Conservation (phyloP, 2,329 filamentous ascomycete species). For the Fusarium anguioides region DNA sequence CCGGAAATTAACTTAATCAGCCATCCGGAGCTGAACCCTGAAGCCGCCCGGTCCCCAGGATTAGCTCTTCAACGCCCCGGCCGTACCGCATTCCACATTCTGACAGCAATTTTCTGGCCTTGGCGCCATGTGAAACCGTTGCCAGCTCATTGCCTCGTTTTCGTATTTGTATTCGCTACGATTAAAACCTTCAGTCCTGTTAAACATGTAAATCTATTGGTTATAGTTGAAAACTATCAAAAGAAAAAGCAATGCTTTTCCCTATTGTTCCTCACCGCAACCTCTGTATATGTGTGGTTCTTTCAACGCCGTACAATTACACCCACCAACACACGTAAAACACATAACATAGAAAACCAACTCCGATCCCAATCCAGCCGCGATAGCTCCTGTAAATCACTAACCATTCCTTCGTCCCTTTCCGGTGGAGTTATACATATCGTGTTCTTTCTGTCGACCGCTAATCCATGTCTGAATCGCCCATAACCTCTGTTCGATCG, state of each 20-base stretch:
- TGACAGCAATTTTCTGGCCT: conserved; percentile 19
- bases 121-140: conserved; percentile 9
- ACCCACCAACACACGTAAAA: conserved; percentile 15
- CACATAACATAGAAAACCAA: conserved; percentile 18
- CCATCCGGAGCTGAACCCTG: conserved; percentile 27
- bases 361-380: conserved; percentile 26
- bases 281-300: conserved; percentile 11
- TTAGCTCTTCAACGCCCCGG: conserved; percentile 26
- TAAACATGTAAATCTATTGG: conserved; percentile 27
- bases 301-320: conserved; percentile 34
- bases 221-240: background rate
- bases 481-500: conserved; percentile 54
- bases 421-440: conserved; percentile 19
- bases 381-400: conserved; percentile 27
- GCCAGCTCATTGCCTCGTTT: conserved; percentile 29
- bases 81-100: conserved; percentile 21
- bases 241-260: conserved; percentile 13
- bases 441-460: background rate
- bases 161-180: conserved; percentile 43
- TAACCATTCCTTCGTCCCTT: conserved; percentile 25
- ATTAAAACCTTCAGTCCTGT: background rate
- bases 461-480: conserved; percentile 51
- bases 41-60: conserved; percentile 33
- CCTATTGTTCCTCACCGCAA: conserved; percentile 21
- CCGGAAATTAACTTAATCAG: conserved; percentile 34